These are phyloP conservation scores for Trametes maxima DNA, from an alignment of 768 basidiomycete species.

Conservation along the genomic window DNA sequence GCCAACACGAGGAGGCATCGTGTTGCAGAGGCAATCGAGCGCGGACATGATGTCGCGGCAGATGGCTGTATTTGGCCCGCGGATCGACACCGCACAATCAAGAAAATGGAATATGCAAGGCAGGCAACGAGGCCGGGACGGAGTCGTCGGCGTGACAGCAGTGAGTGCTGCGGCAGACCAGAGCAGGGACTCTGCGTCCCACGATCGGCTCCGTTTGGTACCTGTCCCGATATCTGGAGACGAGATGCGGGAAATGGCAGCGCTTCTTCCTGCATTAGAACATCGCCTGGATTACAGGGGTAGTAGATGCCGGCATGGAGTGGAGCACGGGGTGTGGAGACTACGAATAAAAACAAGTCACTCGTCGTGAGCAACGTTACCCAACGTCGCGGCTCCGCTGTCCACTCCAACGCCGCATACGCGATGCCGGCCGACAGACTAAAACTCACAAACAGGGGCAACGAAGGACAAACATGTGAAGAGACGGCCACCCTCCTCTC, in stretches of 20 bases:
- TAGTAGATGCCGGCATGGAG: background rate
- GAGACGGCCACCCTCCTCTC: constrained; percentile 2
- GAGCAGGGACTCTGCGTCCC: background rate
- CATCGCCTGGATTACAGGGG: background rate
- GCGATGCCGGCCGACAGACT: background rate
- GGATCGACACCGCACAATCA: constrained; percentile 1
- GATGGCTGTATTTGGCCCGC: background rate
- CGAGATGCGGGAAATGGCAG: background rate
- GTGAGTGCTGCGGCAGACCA: constrained; percentile 9
- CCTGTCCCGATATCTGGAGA: background rate
- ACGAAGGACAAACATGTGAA: background rate
- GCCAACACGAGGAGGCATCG: background rate
- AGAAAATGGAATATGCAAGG: constrained; percentile 3
- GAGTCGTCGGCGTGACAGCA: background rate
- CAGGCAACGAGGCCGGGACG: constrained; percentile 2
- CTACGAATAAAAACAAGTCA: background rate
- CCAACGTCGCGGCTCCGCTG: background rate
- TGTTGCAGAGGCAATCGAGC: background rate
- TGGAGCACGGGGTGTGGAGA: background rate
- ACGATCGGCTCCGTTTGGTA: background rate
- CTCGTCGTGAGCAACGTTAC: background rate
- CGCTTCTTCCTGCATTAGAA: background rate
- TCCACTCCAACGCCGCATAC: background rate
- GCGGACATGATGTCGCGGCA: background rate
- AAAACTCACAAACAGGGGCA: background rate